These are phyloP conservation scores for Lodderomyces jiufengensis DNA, from an alignment of 1,139 yeast genomes.

Conservation along the genomic window DNA sequence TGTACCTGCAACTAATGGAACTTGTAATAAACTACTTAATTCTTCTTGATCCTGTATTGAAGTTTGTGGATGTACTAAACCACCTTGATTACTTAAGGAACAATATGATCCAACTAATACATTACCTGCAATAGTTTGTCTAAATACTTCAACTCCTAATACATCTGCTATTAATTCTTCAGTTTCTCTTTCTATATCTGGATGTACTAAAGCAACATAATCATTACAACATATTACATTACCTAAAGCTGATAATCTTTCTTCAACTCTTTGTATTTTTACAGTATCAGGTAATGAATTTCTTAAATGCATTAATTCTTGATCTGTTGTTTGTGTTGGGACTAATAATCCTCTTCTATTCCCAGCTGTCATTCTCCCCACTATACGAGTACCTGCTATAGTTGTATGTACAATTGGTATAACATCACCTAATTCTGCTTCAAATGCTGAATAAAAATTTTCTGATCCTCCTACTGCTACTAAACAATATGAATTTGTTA, in stretches of 20 bases:
- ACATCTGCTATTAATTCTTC: constrained; percentile 98
- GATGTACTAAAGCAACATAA: constrained; percentile 97
- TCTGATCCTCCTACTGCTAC: constrained; percentile 98
- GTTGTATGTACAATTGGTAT: constrained; percentile 96
- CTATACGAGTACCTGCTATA: constrained; percentile 96
- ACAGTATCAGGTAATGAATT: constrained; percentile 96
- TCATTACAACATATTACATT: constrained; percentile 98
- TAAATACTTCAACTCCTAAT: constrained; percentile 97
- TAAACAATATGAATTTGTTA: constrained; percentile 93
- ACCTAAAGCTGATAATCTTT: constrained; percentile 93
- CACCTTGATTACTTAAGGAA: constrained; percentile 94
- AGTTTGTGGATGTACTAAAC: constrained; percentile 96
- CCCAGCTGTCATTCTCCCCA: constrained; percentile 98
- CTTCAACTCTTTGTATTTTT: constrained; percentile 96
- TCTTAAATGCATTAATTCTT: constrained; percentile 95
- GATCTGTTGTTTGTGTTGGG: constrained; percentile 98
- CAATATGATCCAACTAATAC: constrained; percentile 97
- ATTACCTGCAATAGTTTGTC: constrained; percentile 98
- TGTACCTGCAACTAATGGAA: constrained; percentile 98
- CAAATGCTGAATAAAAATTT: constrained; percentile 95
- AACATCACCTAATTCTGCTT: constrained; percentile 95
- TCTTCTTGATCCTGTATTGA: constrained; percentile 98
- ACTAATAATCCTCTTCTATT: constrained; percentile 96
- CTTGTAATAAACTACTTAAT: constrained; percentile 89
- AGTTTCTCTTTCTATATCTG: constrained; percentile 98